Conservation (phyloP, 352 stramenopile genomes). For the Globisporangium emineosum region DNA sequence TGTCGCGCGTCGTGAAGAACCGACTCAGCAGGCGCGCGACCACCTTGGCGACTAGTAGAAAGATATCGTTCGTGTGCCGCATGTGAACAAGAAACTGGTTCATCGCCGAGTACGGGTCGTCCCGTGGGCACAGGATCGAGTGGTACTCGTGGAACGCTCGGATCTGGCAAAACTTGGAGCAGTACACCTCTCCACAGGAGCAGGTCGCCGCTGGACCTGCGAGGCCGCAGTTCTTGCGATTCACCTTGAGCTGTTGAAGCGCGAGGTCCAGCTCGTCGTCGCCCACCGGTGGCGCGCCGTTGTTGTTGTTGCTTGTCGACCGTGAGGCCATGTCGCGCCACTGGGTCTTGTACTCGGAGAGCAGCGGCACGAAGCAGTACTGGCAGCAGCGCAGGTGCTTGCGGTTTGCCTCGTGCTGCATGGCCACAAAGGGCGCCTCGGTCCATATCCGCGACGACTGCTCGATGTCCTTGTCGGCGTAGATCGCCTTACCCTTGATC, state of each 20-base stretch:
- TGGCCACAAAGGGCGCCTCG: constrained; percentile 64
- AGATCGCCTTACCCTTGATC: constrained; percentile 75
- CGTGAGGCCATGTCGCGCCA: constrained; percentile 44
- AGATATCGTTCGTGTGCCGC: constrained; percentile 91
- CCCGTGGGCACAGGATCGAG: constrained; percentile 66
- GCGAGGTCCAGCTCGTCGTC: constrained; percentile 43
- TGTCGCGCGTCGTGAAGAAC: constrained; percentile 51
- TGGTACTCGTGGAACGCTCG: constrained; percentile 75
- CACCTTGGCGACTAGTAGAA: constrained; percentile 85
- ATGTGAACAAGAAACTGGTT: constrained; percentile 61
- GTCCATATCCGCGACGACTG: constrained; percentile 57
- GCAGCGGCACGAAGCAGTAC: constrained; percentile 69
- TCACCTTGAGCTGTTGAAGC: constrained; percentile 37
- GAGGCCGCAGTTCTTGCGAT: constrained; percentile 50
- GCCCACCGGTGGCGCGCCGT: constrained; percentile 4
- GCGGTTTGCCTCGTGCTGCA: constrained; percentile 62
- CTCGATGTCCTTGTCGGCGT: constrained; percentile 46
- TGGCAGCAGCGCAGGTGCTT: constrained; percentile 46
- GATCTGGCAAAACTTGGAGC: constrained; percentile 72
- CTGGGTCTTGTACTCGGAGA: constrained; percentile 41
- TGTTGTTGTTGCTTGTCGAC: neutral
- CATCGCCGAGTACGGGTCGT: constrained; percentile 60
- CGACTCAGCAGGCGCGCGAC: constrained; percentile 66
- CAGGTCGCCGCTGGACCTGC: constrained; percentile 30
- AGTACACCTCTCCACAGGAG: constrained; percentile 81